Evolutionary conservation across 2,329 filamentous ascomycete genomes (phyloP).

Genomic region (Gremmenia infestans): DNA sequence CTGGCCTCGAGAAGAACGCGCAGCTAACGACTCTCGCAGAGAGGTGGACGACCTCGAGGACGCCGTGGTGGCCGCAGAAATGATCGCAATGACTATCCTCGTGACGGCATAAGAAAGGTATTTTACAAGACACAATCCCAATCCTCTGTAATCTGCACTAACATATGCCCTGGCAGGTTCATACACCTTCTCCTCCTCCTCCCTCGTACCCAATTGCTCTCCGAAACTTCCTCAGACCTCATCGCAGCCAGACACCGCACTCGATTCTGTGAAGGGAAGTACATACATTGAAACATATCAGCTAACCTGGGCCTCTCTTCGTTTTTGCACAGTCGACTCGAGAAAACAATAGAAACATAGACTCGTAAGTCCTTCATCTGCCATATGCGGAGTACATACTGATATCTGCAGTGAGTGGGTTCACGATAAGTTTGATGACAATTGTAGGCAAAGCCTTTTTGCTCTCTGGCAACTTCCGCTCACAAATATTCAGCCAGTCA

Average conservation of each 20-base stretch:
- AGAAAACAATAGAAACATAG: constrained; percentile 61
- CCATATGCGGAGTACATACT: background rate
- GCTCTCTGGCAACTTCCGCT: constrained; percentile 12
- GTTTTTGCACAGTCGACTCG: constrained; percentile 52
- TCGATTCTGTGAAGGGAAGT: constrained; percentile 33
- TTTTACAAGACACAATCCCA: constrained; percentile 3
- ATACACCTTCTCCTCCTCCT: constrained; percentile 34
- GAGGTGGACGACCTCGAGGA: constrained; percentile 28
- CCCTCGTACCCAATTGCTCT: constrained; percentile 27
- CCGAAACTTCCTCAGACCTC: constrained; percentile 34
- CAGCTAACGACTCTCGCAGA: constrained; percentile 22
- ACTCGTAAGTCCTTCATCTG: constrained; percentile 50
- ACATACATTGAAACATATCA: constrained; percentile 38
- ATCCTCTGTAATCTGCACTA: background rate
- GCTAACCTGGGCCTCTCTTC: constrained; percentile 41
- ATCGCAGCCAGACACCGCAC: constrained; percentile 25
- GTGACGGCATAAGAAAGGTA: constrained; percentile 91
- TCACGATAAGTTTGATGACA: constrained; percentile 82
- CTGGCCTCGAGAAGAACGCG: constrained; percentile 3
- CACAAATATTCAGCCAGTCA: constrained; percentile 24
- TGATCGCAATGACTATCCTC: constrained; percentile 50
- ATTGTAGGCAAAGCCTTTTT: constrained; percentile 39
- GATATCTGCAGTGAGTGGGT: constrained; percentile 73
- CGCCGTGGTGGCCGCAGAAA: constrained; percentile 30
- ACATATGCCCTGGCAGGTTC: constrained; percentile 24